Percentiles rank a stretch among this genome's conserved stretches.
phyloP scores from a whole-genome alignment of 164 flowering plant species.

The Sextonia rubra region DNA sequence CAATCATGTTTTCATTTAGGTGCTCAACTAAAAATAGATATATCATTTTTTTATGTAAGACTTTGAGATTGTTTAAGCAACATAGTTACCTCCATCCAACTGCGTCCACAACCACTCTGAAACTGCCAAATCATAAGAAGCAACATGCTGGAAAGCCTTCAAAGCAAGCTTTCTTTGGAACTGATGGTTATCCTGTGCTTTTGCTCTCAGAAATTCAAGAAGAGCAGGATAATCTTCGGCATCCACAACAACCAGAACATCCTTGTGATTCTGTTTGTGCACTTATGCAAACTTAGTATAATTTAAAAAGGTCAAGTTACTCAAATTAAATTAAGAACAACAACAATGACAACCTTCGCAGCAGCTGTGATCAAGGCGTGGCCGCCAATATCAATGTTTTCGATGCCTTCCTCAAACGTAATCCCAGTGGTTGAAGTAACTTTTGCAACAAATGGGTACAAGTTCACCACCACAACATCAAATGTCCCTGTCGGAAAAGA shows the following conservation, averaged over 20 bases:
- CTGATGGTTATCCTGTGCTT: constrained; percentile 41
- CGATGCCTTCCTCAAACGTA: constrained; percentile 86
- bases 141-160: constrained; percentile 94
- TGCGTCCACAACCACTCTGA: constrained; percentile 93
- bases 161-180: constrained; percentile 86
- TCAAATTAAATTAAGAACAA: no score
- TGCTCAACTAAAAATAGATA: no score
- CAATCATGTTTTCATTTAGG: no score
- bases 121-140: constrained; percentile 94
- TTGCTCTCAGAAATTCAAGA: constrained; percentile 62
- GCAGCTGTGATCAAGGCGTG: constrained; percentile 99
- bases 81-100: constrained; percentile 21
- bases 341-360: constrained; percentile 52
- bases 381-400: constrained; percentile 99
- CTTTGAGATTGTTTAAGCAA: constrained; percentile 35
- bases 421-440: constrained; percentile 68
- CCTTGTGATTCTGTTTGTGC: constrained; percentile 80
- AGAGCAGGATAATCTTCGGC: constrained; percentile 72
- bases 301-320: constrained; percentile 18
- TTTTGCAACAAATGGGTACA: constrained; percentile 87
- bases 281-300: not conserved
- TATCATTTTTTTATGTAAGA: not conserved
- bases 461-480: constrained; percentile 91
- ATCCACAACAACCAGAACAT: constrained; percentile 92
- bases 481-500: constrained; percentile 58